Evolutionary conservation across 2,329 filamentous ascomycete species (phyloP), one percentile per base, ranked within the genome.

Genomic region (Verruconis gallopava): DNA sequence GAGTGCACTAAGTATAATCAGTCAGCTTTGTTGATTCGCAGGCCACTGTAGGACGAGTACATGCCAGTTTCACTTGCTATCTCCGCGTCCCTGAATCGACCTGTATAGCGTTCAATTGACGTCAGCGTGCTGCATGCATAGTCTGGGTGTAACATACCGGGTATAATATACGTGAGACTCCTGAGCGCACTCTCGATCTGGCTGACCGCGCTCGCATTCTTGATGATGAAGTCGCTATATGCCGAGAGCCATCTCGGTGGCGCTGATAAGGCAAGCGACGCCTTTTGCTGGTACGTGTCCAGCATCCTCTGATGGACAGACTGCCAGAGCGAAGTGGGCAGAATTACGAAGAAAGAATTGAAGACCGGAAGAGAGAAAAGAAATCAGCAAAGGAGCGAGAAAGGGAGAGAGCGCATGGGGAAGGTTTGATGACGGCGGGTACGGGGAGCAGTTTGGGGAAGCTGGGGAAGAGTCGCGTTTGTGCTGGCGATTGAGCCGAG

Each of bases 151-250:
- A n/a, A 44, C 57, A 44, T 58, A 78, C 82, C 88, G 44, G 89
- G 91, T 38, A 96, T 91, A 50, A 98, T 86, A 60, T 98, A 98
- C 37, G 89, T 95, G 49, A 98, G 66, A 20, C 86, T 94, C 30
- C 91, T 78, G 55, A 98, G 67, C 12, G 86, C 85, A 48, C 85
- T 93, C 67, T 98, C 91, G 48, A 98, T 89, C 66, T 94, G 88
- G 38, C 85, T 85, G 41, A 98, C 86, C 46, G 93, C 85, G 55
- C 85, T 81, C 47, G 86, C 79, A 60, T 98, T 98, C 65, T 89
- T 91, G 48, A 84, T 82, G 66, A 98, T 89, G 64, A 96, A 95
- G 49, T 91, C 80, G 54, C 79, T 77, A 62, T 93, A 93, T 64
- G 77, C 73, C 49, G 71, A 65, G 41, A 85, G 66, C 76, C 75